Base-by-base conservation (phyloP, 495 filamentous ascomycete genomes). In the Penicillium steckii region DNA sequence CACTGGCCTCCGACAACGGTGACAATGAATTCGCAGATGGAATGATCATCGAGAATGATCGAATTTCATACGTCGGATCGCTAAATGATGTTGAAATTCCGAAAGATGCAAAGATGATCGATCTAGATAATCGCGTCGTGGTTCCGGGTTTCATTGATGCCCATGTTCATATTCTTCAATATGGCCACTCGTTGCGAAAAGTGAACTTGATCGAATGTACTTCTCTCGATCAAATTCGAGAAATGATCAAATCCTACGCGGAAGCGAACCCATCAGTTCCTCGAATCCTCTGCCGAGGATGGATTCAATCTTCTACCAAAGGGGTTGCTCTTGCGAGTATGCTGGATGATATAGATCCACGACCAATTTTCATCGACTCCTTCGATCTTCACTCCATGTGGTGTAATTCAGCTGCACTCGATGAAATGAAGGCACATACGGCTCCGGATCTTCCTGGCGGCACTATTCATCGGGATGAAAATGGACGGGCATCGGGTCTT, bases 71-170 rank as follows among this genome's bases (percentile, higher is more conserved):
- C 42, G 70, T 84, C 56, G 82, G 84, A 17, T 49, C 66, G 19
- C 46, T 55, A 1, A 57, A 59, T 23, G 69, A 74, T 30, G 64
- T 62, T 1, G 46, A 64, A 18, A 58, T 75, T 21, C 55, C 60
- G 17, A 48, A 61, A 1, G 66, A 63, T 12, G 66, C 73, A 1
- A 56, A 35, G 3, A 32, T 65, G 2, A 63, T 68, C 48, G 76
- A 85, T 55, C 66, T 87, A 15, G 42, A 69, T 1, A 65, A 74
- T 30, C 67, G 65, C 18, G 74, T 78, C 21, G 66, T 86, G 9
- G 62, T 85, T 25, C 84, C 84, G 0, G 82, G 83, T 21, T 87
- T 87, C 57, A 79, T 87, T 42, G 84, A 87, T 56, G 80, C 76
- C 3, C 84, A 87, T 59, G 78, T 84, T 59, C 84, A 87, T 52